Evolutionary conservation across 2,329 filamentous ascomycete species (phyloP).

Genomic region (Curvularia hawaiiensis): DNA sequence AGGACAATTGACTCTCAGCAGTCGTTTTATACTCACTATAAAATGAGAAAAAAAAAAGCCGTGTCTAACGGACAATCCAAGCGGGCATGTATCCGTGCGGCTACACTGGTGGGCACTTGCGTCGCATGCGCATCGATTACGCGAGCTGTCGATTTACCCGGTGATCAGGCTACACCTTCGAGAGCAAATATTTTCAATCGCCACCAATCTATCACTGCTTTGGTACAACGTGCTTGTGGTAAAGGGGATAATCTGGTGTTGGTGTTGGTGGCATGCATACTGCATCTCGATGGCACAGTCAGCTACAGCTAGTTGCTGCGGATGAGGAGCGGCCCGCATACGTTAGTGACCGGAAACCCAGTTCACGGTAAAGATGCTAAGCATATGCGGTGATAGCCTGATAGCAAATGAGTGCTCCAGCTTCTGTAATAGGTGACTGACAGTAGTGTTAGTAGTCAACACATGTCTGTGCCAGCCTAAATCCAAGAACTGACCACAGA

Average conservation of each 20-base stretch:
- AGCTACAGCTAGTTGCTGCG: not conserved
- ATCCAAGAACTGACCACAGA: not conserved
- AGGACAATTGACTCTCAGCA: not conserved
- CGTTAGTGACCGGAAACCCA: not conserved
- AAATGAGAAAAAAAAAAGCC: not conserved
- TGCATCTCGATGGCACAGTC: not conserved
- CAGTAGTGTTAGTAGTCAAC: not conserved
- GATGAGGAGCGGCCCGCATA: not conserved
- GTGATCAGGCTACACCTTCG: slow-evolving; percentile 1
- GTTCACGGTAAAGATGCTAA: not conserved
- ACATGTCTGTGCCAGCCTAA: not conserved
- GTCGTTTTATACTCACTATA: not conserved
- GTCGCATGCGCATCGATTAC: not conserved
- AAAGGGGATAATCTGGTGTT: not conserved
- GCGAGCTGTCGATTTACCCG: slow-evolving; percentile 7
- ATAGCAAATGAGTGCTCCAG: not conserved
- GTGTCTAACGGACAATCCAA: not conserved
- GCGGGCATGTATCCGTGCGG: not conserved
- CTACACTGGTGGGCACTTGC: not conserved
- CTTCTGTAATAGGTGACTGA: not conserved
- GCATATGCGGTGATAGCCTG: not conserved
- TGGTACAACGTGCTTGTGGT: not conserved
- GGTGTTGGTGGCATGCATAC: not conserved
- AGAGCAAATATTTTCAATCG: not conserved
- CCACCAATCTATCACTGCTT: not conserved